Evolutionary conservation across 75 land plant genomes (phyloP), one percentile per base, ranked within the genome.

Genomic region (Sequoiadendron giganteum): DNA sequence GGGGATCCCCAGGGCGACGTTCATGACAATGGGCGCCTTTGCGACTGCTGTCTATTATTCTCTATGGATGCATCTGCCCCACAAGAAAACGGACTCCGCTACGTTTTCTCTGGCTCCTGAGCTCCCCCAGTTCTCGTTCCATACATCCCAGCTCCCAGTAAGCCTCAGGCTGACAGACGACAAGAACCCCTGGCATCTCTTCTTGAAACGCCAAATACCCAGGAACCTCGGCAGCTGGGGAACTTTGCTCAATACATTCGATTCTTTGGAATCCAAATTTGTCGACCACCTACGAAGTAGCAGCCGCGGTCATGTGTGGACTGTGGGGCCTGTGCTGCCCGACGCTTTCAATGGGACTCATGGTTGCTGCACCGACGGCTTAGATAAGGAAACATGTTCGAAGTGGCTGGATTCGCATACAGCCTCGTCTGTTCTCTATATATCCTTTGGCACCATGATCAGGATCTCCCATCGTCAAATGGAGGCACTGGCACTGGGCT

Each of bases 401-500:
- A 75, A 28, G 36, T 93, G 93, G 93, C 36, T 93, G 32, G 86
- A 93, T 76, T 36, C 11, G 6, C 90, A 89, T n/a, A 79, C 88
- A 13, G 49, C 75, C 40, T 43, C 73, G 28, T 91, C 93, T 3
- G 93, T 93, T 16, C 88, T 93, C 43, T 93, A 89, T 75, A 70
- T 93, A 1, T 87, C 88, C n/a, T 91, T 93, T 52, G 93, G 93
- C 16, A 91, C 92, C n/a, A 45, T 89, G 30, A 87, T 78, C 85
- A 48, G 81, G 10, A 83, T 93, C 5, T 54, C 88, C 10, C 15
- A 38, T 7, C 58, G 43, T 6, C 90, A 93, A 83, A 88, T 89
- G 70, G 85, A 85, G 76, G 91, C 88, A 5, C 72, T 93, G 16
- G 93, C 88, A 1, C 42, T 65, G 86, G 93, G 91, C 5, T 28